Evolutionary conservation across 148 eudicot genomes (phyloP).

Genomic region (Vaccinium vitisidaea): DNA sequence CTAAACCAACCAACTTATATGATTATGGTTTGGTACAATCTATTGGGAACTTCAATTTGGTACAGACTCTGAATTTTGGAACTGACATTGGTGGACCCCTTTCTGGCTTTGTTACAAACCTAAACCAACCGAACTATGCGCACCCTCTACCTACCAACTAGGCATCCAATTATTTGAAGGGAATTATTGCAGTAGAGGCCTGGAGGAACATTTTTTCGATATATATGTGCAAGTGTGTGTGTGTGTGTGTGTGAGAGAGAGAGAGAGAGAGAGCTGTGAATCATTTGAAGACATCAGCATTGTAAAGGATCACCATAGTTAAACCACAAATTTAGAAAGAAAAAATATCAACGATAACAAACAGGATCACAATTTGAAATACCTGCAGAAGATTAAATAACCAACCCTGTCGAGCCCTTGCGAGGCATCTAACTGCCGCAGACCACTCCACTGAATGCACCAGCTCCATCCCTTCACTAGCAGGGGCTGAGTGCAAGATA

Average conservation of each 20-base stretch:
- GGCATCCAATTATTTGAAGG: neutral
- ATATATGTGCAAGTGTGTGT: neutral
- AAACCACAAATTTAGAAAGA: neutral
- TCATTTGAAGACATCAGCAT: constrained; percentile 2
- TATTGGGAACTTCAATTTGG: neutral
- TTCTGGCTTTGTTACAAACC: constrained; percentile 4
- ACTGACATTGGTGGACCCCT: neutral
- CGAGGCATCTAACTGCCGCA: constrained; percentile 66
- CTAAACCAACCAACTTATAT: neutral
- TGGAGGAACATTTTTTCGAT: constrained; percentile 4
- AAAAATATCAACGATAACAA: neutral
- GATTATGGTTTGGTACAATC: neutral
- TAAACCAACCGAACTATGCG: neutral
- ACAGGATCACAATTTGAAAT: neutral
- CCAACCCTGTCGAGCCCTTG: constrained; percentile 69
- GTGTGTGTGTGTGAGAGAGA: neutral
- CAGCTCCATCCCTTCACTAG: constrained; percentile 25
- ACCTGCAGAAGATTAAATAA: constrained; percentile 70
- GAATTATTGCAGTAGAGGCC: neutral
- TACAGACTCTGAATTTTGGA: neutral
- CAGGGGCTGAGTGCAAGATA: constrained; percentile 22
- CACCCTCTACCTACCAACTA: neutral
- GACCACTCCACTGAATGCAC: constrained; percentile 53
- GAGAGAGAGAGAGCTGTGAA: neutral
- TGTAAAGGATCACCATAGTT: neutral